Base-by-base conservation (phyloP, 768 basidiomycete species). In the Hypsizygus marmoreus region DNA sequence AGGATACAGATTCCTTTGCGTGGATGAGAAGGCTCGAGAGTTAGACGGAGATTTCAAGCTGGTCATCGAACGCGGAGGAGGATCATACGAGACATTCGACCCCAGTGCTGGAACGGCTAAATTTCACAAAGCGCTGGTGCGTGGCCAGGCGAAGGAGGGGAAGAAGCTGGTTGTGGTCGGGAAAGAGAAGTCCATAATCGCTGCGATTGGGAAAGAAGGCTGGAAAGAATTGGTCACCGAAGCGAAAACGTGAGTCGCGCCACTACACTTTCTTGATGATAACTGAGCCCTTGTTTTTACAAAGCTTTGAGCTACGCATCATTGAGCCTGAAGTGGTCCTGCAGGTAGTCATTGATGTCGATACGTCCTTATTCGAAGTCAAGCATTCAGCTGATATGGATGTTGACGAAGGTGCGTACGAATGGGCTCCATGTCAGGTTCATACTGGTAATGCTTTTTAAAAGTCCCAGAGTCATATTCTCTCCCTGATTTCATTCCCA, bases 31-130 rank as follows among this genome's bases (percentile, higher is more conserved):
- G 37, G 70, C 70, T 0, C 68, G 75, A n/a, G 73, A 79, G 28
- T 57, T 72, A 0, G 75, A 76, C 14, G 61, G 59, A 5, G 78
- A 79, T 17, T 63, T 81, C 17, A 71, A 73, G 44, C 81, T 81
- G 12, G 59, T 87, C 32, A 69, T 88, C 39, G 66, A 67, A 38
- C 66, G 78, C 25, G 86, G 80, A 0, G 78, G 75, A 12, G 88
- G 79, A 0, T 70, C 75, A n/a, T 74, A 81, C 37, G 86, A 89
- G 54, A 73, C 68, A 26, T 83, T 88, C 47, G 75, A 81, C 36
- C 69, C 83, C 6, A 67, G 69, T 28, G 61, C 59, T 1, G 84
- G 82, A 1, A 59, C 69, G 16, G 61, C 60, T 2, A 81, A 77
- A 50, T 80, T 79, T 61, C 77, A 74, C 43, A 71, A 71, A 57